Conservation (phyloP, 1,139 yeast species). For the Geotrichum restrictum region DNA sequence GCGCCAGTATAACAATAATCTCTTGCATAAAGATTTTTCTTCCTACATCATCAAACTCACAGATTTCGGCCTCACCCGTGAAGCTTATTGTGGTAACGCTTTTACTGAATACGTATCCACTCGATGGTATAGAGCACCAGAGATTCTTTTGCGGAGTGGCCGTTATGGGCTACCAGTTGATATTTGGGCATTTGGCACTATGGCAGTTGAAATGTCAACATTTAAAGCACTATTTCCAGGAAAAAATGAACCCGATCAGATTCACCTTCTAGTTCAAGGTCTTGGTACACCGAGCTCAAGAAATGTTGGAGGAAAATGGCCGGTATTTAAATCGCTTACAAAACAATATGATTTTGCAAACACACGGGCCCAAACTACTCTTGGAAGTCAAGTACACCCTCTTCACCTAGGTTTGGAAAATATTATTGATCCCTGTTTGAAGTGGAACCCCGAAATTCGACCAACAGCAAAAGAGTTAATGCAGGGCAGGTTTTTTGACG, state of each 20-base stretch:
- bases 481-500: slow-evolving; percentile 54
- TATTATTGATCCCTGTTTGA: slow-evolving; percentile 29
- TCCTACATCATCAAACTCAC: slow-evolving; percentile 70
- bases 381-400: slow-evolving; percentile 9
- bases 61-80: slow-evolving; percentile 87
- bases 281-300: slow-evolving; percentile 51
- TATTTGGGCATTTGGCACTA: slow-evolving; percentile 91
- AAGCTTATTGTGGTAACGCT: slow-evolving; percentile 49
- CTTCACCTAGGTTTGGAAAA: slow-evolving; percentile 19
- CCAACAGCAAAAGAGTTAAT: slow-evolving; percentile 65
- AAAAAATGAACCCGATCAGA: slow-evolving; percentile 68
- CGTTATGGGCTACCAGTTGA: slow-evolving; percentile 75
- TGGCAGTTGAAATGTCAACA: slow-evolving; percentile 75
- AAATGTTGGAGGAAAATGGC: slow-evolving; percentile 33
- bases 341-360: slow-evolving; percentile 12
- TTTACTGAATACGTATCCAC: slow-evolving; percentile 81
- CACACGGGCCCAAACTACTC: neutral
- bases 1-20: neutral
- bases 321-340: slow-evolving; percentile 20
- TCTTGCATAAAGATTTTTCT: slow-evolving; percentile 40
- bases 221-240: slow-evolving; percentile 85
- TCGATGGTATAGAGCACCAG: slow-evolving; percentile 96
- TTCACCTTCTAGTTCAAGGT: slow-evolving; percentile 58
- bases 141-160: slow-evolving; percentile 66
- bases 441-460: slow-evolving; percentile 59